Evolutionary conservation across 2,329 filamentous ascomycete genomes (phyloP).

Genomic region (Trichothecium sympodiale): DNA sequence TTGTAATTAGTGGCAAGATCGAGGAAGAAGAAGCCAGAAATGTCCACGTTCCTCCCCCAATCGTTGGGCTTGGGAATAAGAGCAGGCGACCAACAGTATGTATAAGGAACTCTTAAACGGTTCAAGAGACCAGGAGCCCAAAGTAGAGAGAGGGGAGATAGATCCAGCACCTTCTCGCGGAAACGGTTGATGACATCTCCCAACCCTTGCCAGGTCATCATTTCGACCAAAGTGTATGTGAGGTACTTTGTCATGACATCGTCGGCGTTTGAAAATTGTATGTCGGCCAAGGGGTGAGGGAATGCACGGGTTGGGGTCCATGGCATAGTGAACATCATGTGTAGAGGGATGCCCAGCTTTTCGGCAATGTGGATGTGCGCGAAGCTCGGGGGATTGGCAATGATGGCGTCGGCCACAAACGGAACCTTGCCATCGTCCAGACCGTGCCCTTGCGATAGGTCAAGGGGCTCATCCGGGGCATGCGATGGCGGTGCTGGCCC

Average conservation of each 20-base stretch:
- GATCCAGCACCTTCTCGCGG: constrained; percentile 58
- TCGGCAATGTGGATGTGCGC: constrained; percentile 67
- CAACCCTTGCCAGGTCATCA: constrained; percentile 87
- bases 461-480: constrained; percentile 33
- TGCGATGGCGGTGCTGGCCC: constrained; percentile 37
- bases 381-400: constrained; percentile 69
- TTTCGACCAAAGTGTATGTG: constrained; percentile 74
- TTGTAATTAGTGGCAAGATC: constrained; percentile 55
- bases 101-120: constrained; percentile 68
- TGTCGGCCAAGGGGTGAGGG: constrained; percentile 76
- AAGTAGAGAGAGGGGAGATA: constrained; percentile 68
- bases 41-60: constrained; percentile 60
- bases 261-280: constrained; percentile 66
- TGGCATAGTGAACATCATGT: constrained; percentile 95
- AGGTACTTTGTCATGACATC: constrained; percentile 70
- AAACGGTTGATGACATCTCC: constrained; percentile 89
- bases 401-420: constrained; percentile 76
- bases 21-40: constrained; percentile 70
- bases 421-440: constrained; percentile 38
- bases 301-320: constrained; percentile 81
- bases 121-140: constrained; percentile 74
- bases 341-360: constrained; percentile 62
- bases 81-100: constrained; percentile 84
- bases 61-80: constrained; percentile 70
- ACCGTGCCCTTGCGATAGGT: constrained; percentile 18